A percentile compares a stretch with the other conserved stretches of the same genome.
Conservation (phyloP, 768 basidiomycete species). For the Rhizopogon salebrosus region DNA sequence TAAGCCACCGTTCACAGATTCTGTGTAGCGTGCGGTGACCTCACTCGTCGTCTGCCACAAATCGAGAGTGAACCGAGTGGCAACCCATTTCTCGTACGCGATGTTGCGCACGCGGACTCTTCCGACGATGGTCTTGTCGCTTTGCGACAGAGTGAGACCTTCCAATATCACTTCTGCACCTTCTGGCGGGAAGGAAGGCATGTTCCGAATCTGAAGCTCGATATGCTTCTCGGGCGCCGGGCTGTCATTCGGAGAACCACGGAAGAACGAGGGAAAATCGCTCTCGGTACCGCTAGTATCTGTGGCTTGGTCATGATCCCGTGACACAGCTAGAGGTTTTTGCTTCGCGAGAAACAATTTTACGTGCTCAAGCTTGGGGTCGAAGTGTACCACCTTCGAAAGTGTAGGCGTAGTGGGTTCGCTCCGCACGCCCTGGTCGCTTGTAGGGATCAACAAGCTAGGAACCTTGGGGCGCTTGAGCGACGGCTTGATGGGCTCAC, state of each 20-base stretch:
- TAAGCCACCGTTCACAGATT: constrained; percentile 29
- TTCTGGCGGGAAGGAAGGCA: constrained; percentile 42
- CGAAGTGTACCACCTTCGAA: constrained; percentile 88
- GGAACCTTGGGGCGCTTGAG: constrained; percentile 68
- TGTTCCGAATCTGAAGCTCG: constrained; percentile 63
- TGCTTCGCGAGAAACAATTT: constrained; percentile 94
- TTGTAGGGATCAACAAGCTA: constrained; percentile 49
- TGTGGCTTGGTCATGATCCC: constrained; percentile 84
- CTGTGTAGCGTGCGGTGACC: constrained; percentile 69
- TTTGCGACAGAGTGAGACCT: constrained; percentile 45
- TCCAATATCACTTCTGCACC: constrained; percentile 50
- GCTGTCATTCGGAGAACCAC: constrained; percentile 33
- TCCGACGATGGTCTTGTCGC: constrained; percentile 59
- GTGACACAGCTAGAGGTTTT: constrained; percentile 88
- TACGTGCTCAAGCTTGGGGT: constrained; percentile 86
- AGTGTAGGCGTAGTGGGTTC: constrained; percentile 77
- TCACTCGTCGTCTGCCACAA: constrained; percentile 96
- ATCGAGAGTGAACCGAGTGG: constrained; percentile 89
- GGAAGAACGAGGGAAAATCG: constrained; percentile 70
- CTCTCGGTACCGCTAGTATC: constrained; percentile 77
- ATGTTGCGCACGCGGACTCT: constrained; percentile 77
- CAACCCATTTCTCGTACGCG: constrained; percentile 82
- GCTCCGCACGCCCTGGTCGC: constrained; percentile 50
- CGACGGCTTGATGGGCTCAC: constrained; percentile 88
- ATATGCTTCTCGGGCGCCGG: constrained; percentile 36